phyloP scores from a whole-genome alignment of 164 flowering plant species.

The grape (Vitis vinifera) region ASM3070453v1 NC_081807.1:9951001-9951500 shows the following conservation, averaged over 20 bases:
- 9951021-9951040: conserved; percentile 4
- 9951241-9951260: conserved; percentile 65
- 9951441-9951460: conserved; percentile 32
- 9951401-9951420: background rate
- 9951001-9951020: conserved; percentile 17
- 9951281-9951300: conserved; percentile 41
- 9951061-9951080: conserved; percentile 73
- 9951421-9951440: conserved; percentile 16
- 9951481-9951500: background rate
- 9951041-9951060: conserved; percentile 41
- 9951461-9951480: background rate
- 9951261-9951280: conserved; percentile 32
- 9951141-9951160: conserved; percentile 58
- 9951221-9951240: conserved; percentile 59
- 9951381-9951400: background rate
- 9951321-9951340: conserved; percentile 36
- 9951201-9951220: conserved; percentile 49
- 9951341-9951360: conserved; percentile 22
- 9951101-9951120: conserved; percentile 64
- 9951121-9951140: conserved; percentile 57
- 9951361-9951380: conserved; percentile 2
- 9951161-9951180: conserved; percentile 53
- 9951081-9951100: conserved; percentile 74
- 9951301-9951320: conserved; percentile 45
- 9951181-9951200: conserved; percentile 42